Evolutionary conservation across 1,139 yeast genomes (phyloP).

Genomic region (Sugiyamaella castrensis): DNA sequence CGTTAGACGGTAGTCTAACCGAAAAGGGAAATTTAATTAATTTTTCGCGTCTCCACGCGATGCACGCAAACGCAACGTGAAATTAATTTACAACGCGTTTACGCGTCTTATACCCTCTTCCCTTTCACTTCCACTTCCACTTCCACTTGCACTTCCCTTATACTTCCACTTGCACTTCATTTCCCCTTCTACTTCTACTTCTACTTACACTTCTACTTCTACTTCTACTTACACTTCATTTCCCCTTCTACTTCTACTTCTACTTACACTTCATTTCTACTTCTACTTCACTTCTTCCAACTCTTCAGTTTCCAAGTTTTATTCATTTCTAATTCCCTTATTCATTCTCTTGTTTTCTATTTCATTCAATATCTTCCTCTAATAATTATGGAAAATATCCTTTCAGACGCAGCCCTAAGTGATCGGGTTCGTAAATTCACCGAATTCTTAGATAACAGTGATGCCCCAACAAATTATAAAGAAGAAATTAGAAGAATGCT

Average conservation of each 20-base stretch:
- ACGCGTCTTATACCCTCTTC: too few relatives aligned
- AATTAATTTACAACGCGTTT: neutral
- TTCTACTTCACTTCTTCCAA: neutral
- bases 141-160: too few relatives aligned
- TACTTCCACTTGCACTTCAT: too few relatives aligned
- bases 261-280: neutral
- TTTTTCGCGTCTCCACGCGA: too few relatives aligned
- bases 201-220: too few relatives aligned
- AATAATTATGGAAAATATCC: neutral
- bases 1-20: too few relatives aligned
- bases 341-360: too few relatives aligned
- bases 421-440: conserved; percentile 88
- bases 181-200: too few relatives aligned
- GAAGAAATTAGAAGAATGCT: conserved; percentile 72
- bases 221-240: too few relatives aligned
- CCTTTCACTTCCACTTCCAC: too few relatives aligned
- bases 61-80: conserved; percentile 1
- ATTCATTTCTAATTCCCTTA: neutral
- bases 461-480: conserved; percentile 54
- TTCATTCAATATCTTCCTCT: neutral
- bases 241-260: too few relatives aligned
- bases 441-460: conserved; percentile 70
- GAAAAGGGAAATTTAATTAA: too few relatives aligned
- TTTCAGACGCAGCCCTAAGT: conserved; percentile 41
- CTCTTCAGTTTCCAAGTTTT: neutral